phyloP scores from a whole-genome alignment of 805 yeast species.

The Allodekkera sacchari region DNA sequence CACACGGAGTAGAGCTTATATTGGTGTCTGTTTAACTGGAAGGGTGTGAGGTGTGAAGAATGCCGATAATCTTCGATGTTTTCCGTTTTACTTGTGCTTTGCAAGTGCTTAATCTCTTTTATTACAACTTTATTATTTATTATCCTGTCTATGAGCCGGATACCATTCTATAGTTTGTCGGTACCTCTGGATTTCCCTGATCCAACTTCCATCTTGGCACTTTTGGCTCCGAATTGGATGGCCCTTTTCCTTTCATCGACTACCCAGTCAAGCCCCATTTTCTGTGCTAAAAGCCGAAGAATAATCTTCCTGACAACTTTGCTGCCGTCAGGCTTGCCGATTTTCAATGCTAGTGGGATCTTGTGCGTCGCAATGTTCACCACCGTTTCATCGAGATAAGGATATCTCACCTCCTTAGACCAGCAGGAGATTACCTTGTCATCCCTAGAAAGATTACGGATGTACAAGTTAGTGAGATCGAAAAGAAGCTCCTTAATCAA shows the following conservation, averaged over 20 bases:
- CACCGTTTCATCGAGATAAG: constrained; percentile 63
- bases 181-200: constrained; percentile 74
- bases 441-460: constrained; percentile 81
- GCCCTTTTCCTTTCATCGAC: constrained; percentile 81
- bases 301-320: constrained; percentile 39
- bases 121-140: not conserved
- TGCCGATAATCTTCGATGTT: no score
- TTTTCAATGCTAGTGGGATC: constrained; percentile 42
- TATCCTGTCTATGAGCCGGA: not conserved
- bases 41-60: no score
- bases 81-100: no score
- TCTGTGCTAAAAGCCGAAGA: constrained; percentile 52
- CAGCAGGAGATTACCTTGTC: constrained; percentile 80
- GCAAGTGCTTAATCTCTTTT: not conserved
- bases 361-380: constrained; percentile 37
- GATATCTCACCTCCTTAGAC: constrained; percentile 88
- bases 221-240: constrained; percentile 90
- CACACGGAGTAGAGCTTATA: constrained; percentile 3
- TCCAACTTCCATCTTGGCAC: constrained; percentile 87
- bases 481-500: constrained; percentile 52
- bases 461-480: constrained; percentile 69
- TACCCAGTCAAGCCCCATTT: constrained; percentile 38
- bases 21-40: no score
- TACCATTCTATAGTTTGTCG: constrained; percentile 27
- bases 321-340: constrained; percentile 28